phyloP scores from a whole-genome alignment of 768 basidiomycete species.

The Leccinum rimulosum region DNA sequence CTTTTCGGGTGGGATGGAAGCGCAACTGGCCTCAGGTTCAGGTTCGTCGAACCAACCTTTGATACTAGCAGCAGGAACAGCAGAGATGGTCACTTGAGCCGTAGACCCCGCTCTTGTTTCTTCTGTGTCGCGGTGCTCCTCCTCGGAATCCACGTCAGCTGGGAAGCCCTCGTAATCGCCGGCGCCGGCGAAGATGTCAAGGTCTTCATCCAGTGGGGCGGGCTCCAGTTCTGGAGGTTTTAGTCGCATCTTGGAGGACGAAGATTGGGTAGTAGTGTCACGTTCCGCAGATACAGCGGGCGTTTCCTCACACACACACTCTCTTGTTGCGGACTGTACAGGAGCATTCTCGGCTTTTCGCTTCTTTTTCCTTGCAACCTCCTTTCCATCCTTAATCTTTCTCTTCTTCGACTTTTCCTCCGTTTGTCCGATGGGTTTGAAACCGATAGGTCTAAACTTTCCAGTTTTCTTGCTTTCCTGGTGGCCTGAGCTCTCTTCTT shows the following conservation, averaged over 20 bases:
- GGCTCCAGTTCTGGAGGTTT: conserved; percentile 18
- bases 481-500: conserved; percentile 27
- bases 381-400: conserved; percentile 41
- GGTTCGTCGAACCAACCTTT: conserved; percentile 48
- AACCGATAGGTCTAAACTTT: conserved; percentile 56
- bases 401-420: conserved; percentile 45
- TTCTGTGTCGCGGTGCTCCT: conserved; percentile 20
- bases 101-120: conserved; percentile 10
- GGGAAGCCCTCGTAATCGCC: conserved; percentile 78
- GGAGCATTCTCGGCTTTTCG: conserved; percentile 39
- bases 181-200: conserved; percentile 85
- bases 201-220: conserved; percentile 48
- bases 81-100: conserved; percentile 9
- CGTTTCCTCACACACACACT: background rate
- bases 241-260: conserved; percentile 4
- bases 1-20: conserved; percentile 9
- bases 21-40: conserved; percentile 27
- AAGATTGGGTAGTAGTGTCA: background rate
- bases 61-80: conserved; percentile 4
- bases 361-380: conserved; percentile 57
- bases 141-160: conserved; percentile 53
- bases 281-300: background rate
- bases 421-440: conserved; percentile 55
- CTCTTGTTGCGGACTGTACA: conserved; percentile 14
- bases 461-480: conserved; percentile 39